Base-by-base conservation (phyloP, 345 rosid species). In the Eucalyptus leucophloia region DNA sequence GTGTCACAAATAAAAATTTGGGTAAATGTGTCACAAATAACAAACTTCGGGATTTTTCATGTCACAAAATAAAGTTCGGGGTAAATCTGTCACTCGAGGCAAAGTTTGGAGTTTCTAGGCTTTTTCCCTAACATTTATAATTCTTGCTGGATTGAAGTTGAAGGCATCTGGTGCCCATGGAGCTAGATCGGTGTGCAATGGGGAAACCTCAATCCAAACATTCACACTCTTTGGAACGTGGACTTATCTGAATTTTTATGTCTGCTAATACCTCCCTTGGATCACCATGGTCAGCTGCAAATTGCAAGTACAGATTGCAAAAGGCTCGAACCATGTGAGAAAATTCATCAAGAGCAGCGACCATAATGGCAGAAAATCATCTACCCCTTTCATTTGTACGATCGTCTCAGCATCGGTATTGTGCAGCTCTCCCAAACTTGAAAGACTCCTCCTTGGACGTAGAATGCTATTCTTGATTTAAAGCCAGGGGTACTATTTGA, bases 341-440 rank as follows among this genome's bases (percentile, higher is more conserved):
- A 19, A 69, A 9, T 69, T 18, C 13, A 5, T 69, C 44, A 17
- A 69, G 13, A 0, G 24, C 42, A 3, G 24, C 44, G 24, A 18
- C 81, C 24, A 17, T 69, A 18, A 17, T 0, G 0, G 24, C 81
- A 34, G 77, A 0, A 49, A 0, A 1, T 15, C 0, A 49, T 4
- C 12, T 69, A 69, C 32, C 32, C 3, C 1, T 18, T 69, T 34
- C 44, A 9, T 69, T 32, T 69, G 2, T 9, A 32, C 42, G 2
- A 17, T 69, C 7, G 7, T 69, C 0, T 17, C 7, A 3, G 81
- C 42, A 34, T 34, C 7, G 81, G 81, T 24, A 18, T 18, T 0
- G 24, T 1, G 2, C 44, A 1, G 42, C 81, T 69, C 40, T 1
- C 81, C 0, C 81, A 69, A 69, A 69, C 13, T 69, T 34, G 42